Conservation (phyloP, 345 rosid species). For the Brassica rapa region DNA sequence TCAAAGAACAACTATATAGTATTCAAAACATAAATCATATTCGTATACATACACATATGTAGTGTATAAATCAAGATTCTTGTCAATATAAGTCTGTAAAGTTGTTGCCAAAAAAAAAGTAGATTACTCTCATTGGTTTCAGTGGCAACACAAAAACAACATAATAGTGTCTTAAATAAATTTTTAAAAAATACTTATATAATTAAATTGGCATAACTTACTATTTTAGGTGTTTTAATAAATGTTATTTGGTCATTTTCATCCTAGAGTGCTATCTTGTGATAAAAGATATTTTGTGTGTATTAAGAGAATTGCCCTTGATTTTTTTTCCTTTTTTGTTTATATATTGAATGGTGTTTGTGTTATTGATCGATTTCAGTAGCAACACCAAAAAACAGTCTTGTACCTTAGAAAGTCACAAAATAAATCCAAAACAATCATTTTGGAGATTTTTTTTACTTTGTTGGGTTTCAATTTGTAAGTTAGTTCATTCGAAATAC, state of each 20-base stretch:
- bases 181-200: too few relatives aligned
- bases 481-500: background rate
- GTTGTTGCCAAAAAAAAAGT: too few relatives aligned
- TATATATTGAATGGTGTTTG: background rate
- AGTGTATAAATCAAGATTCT: too few relatives aligned
- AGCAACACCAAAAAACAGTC: background rate
- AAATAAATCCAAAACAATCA: background rate
- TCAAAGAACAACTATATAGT: too few relatives aligned
- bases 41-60: too few relatives aligned
- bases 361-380: background rate
- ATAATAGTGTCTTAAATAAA: too few relatives aligned
- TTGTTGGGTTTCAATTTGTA: background rate
- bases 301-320: background rate
- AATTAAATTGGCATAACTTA: too few relatives aligned
- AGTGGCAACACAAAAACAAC: too few relatives aligned
- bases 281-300: background rate
- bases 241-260: background rate
- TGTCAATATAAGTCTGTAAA: too few relatives aligned
- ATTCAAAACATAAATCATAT: too few relatives aligned
- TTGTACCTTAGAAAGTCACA: background rate
- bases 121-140: too few relatives aligned
- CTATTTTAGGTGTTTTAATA: too few relatives aligned
- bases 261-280: background rate
- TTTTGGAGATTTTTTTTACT: background rate
- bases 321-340: background rate